Conservation (phyloP, 345 rosid genomes). For the Diplotaxis tenuifolia region DNA sequence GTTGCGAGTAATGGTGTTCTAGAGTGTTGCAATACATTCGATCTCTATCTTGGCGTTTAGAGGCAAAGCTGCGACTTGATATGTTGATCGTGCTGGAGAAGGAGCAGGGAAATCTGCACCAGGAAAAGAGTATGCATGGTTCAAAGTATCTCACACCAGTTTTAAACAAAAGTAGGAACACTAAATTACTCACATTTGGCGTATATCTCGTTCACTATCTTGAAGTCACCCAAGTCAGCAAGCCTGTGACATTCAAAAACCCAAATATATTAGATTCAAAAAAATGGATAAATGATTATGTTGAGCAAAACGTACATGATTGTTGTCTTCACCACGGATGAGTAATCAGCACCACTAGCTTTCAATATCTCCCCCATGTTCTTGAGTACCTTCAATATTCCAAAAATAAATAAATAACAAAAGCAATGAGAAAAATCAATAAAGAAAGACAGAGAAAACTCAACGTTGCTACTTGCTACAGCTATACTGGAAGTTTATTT, state of each 20-base stretch:
- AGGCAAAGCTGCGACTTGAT: slow-evolving; percentile 94
- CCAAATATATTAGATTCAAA: neutral
- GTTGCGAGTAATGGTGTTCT: slow-evolving; percentile 13
- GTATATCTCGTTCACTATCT: slow-evolving; percentile 90
- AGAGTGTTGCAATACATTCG: slow-evolving; percentile 83
- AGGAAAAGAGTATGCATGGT: no score
- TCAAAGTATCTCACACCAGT: no score
- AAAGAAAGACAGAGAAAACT: neutral
- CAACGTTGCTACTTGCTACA: neutral
- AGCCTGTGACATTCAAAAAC: slow-evolving; percentile 47
- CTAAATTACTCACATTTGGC: slow-evolving; percentile 71
- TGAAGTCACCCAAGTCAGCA: slow-evolving; percentile 91
- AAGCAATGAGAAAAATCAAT: slow-evolving; percentile 18
- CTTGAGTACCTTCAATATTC: slow-evolving; percentile 32
- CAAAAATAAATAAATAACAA: neutral
- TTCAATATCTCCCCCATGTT: slow-evolving; percentile 43
- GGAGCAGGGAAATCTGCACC: slow-evolving; percentile 86
- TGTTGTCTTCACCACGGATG: slow-evolving; percentile 43
- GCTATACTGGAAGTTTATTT: neutral
- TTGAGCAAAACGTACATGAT: slow-evolving; percentile 32
- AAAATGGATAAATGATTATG: neutral
- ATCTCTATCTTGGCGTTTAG: slow-evolving; percentile 84
- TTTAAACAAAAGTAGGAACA: neutral
- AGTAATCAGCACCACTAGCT: slow-evolving; percentile 44
- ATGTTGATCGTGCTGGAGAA: slow-evolving; percentile 86